Base-by-base conservation (phyloP, 2,329 filamentous ascomycete genomes). In the Scopulariopsis brevicaulis region DNA sequence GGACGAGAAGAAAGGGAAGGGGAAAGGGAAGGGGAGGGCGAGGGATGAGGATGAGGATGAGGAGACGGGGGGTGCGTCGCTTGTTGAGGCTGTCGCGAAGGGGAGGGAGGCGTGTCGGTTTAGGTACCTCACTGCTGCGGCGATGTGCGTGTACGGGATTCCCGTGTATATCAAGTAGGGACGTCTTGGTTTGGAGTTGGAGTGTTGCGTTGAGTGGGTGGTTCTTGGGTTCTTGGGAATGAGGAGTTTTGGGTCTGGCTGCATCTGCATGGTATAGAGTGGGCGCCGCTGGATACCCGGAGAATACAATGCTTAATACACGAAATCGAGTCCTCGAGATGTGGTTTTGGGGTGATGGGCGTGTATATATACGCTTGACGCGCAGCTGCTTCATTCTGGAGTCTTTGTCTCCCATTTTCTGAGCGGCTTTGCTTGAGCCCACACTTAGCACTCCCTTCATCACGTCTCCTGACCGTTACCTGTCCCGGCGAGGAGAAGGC, bases 91-190 rank as follows among this genome's bases (percentile, higher is more conserved):
- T 0, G 86, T 97, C 40, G 82, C 83, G 35, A 81, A 75, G 65
- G 89, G 89, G 15, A 81, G 90, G 62, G 80, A 82, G 60, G 86
- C 84, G n/a, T 97, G 94, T 73, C 84, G 89, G 64, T 82, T 99
- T 73, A 83, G 83, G 68, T 97, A 96, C 74, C 75, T 99, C 64
- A 99, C 96, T 65, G 94, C 91, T 0, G 94, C 93, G 12, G 91
- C 93, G 43, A 90, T 94, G 25, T 92, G 94, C 63, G 86, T 97
- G 57, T 99, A 97, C 74, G 94, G 94, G 18, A 87, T 99, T 68
- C 94, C 94, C 34, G 90, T 96, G 62, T 96, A 91, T 72, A 77
- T 96, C 63, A 73, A 71, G 28, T 54, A 67, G 66, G 60, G 66
- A 62, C 57, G 62, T 62, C 55, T 58, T 10, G 35, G 37, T 32